phyloP scores from a whole-genome alignment of 441 rosid species.

The Lepidium campestre region DNA sequence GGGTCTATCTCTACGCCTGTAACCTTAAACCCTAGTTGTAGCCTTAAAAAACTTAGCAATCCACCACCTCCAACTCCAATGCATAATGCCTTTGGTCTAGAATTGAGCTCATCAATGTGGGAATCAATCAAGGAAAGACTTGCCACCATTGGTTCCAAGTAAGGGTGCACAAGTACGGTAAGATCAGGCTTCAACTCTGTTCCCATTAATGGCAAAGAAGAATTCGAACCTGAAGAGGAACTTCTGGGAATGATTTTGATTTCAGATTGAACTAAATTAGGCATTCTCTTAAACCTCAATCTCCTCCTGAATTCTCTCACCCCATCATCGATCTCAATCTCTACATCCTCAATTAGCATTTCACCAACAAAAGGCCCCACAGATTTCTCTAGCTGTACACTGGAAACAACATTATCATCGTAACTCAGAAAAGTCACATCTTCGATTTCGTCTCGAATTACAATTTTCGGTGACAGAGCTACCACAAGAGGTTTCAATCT shows the following conservation, averaged over 20 bases:
- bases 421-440: constrained; percentile 53
- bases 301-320: constrained; percentile 66
- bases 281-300: constrained; percentile 86
- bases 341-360: constrained; percentile 78
- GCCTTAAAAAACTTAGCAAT: constrained; percentile 56
- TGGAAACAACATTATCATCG: constrained; percentile 52
- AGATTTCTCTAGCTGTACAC: constrained; percentile 44
- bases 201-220: constrained; percentile 21
- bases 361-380: constrained; percentile 64
- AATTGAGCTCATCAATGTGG: constrained; percentile 24
- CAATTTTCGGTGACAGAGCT: constrained; percentile 46
- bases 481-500: constrained; percentile 39
- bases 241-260: constrained; percentile 36
- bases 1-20: constrained; percentile 67
- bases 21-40: constrained; percentile 53
- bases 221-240: constrained; percentile 2
- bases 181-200: constrained; percentile 41
- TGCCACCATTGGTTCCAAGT: constrained; percentile 82
- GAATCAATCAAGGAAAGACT: constrained; percentile 41
- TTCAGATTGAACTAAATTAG: constrained; percentile 67
- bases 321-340: constrained; percentile 26
- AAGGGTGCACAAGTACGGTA: constrained; percentile 58
- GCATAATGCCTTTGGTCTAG: constrained; percentile 61
- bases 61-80: constrained; percentile 93
- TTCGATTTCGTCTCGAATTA: constrained; percentile 14